Conservation (phyloP, 2,329 filamentous ascomycete genomes). For the Neoascochyta sp. region DNA sequence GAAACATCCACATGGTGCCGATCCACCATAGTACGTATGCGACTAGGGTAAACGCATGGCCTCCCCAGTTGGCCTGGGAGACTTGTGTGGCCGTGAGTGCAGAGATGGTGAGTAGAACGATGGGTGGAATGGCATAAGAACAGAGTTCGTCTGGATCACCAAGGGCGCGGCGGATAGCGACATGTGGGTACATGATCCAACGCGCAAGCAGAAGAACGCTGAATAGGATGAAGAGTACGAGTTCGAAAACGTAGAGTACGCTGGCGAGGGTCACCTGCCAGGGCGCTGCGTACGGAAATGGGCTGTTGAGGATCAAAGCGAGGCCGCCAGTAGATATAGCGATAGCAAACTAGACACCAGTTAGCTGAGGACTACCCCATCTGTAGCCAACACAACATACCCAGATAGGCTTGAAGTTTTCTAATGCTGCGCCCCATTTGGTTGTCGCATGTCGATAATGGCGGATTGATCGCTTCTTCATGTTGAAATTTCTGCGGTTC, state of each 20-base stretch:
- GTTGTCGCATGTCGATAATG: slow-evolving; percentile 6
- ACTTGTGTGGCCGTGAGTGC: slow-evolving; percentile 5
- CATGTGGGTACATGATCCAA: slow-evolving; percentile 6
- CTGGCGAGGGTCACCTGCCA: slow-evolving; percentile 6
- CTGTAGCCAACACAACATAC: not conserved
- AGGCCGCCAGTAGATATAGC: slow-evolving; percentile 6
- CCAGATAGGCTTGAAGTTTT: slow-evolving; percentile 7
- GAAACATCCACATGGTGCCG: slow-evolving; percentile 6
- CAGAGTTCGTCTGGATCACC: slow-evolving; percentile 4
- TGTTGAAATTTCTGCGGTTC: slow-evolving; percentile 2
- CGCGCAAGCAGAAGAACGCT: not conserved
- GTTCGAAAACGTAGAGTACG: slow-evolving; percentile 4
- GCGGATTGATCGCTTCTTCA: slow-evolving; percentile 3
- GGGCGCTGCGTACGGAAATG: slow-evolving; percentile 4
- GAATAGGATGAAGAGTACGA: slow-evolving; percentile 1
- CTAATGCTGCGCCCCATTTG: slow-evolving; percentile 6
- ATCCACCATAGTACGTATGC: slow-evolving; percentile 7
- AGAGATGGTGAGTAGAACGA: slow-evolving; percentile 5
- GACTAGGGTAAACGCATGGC: slow-evolving; percentile 5
- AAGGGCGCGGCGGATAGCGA: slow-evolving; percentile 4
- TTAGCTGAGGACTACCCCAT: not conserved
- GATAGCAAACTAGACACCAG: slow-evolving; percentile 1
- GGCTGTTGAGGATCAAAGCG: slow-evolving; percentile 4
- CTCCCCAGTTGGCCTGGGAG: slow-evolving; percentile 3
- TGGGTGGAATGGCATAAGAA: slow-evolving; percentile 6